A percentile compares a stretch with the other conserved stretches of the same genome.
phyloP scores from a whole-genome alignment of 1,284 basidiomycete genomes.

The Irpex sp. region DNA sequence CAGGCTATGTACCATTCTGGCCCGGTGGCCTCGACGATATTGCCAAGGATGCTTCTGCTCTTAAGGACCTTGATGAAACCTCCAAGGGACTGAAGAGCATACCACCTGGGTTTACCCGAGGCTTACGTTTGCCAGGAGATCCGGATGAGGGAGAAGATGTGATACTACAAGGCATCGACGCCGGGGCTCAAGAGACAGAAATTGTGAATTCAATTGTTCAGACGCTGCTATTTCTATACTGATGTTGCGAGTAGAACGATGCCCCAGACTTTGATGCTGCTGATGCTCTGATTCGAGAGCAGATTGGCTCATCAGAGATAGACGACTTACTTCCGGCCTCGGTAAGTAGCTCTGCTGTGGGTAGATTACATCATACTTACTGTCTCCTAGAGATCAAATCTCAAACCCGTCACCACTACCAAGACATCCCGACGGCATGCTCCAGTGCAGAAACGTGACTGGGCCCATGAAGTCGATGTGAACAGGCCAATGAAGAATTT shows the following conservation, averaged over 20 bases:
- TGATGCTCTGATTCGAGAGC: slow-evolving; percentile 5
- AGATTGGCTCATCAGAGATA: slow-evolving; percentile 46
- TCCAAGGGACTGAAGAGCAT: slow-evolving; percentile 50
- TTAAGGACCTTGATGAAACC: slow-evolving; percentile 27
- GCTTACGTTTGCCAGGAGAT: slow-evolving; percentile 61
- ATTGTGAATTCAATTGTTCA: neutral
- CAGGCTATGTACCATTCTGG: slow-evolving; percentile 86
- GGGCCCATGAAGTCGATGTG: slow-evolving; percentile 97
- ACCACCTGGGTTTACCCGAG: slow-evolving; percentile 60
- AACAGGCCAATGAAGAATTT: slow-evolving; percentile 89
- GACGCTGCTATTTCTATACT: neutral
- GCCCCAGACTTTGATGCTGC: slow-evolving; percentile 14
- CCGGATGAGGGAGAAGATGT: slow-evolving; percentile 36
- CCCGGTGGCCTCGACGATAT: slow-evolving; percentile 82
- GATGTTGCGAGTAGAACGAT: slow-evolving; percentile 4
- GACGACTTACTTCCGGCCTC: slow-evolving; percentile 78
- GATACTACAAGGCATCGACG: slow-evolving; percentile 1
- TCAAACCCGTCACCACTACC: slow-evolving; percentile 44
- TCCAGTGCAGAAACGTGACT: slow-evolving; percentile 76
- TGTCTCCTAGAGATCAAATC: slow-evolving; percentile 35
- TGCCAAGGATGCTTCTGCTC: slow-evolving; percentile 31
- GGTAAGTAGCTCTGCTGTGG: slow-evolving; percentile 36
- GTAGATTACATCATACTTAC: neutral
- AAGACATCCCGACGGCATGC: slow-evolving; percentile 34
- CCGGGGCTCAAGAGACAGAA: neutral